These are phyloP conservation scores for Colletotrichum truncatum DNA, from an alignment of 2,329 filamentous ascomycete genomes.

Conservation along the genomic window DNA sequence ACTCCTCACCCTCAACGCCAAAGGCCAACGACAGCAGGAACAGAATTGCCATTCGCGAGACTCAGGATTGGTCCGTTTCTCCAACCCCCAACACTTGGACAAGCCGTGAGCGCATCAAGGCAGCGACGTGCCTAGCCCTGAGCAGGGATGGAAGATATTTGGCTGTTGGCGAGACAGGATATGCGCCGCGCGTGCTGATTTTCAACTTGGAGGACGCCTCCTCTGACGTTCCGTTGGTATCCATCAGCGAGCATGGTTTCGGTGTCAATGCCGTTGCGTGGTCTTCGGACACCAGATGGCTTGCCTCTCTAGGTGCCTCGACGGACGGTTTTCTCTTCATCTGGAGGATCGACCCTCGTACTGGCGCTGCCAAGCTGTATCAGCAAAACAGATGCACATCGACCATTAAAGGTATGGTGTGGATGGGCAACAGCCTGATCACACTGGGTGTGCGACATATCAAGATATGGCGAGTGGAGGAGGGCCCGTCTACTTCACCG, in stretches of 20 bases:
- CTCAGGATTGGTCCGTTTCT: slow-evolving; percentile 69
- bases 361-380: slow-evolving; percentile 80
- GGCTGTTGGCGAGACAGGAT: slow-evolving; percentile 94
- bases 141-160: slow-evolving; percentile 88
- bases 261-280: slow-evolving; percentile 91
- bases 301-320: slow-evolving; percentile 86
- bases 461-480: slow-evolving; percentile 91
- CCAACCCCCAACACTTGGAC: slow-evolving; percentile 79
- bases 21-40: slow-evolving; percentile 72
- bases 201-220: slow-evolving; percentile 86
- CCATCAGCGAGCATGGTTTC: slow-evolving; percentile 88
- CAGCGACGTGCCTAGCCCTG: slow-evolving; percentile 88
- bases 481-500: slow-evolving; percentile 67
- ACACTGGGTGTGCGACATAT: slow-evolving; percentile 92
- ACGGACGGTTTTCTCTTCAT: slow-evolving; percentile 96
- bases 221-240: slow-evolving; percentile 83
- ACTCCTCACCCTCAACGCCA: slow-evolving; percentile 62
- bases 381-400: slow-evolving; percentile 93
- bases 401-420: slow-evolving; percentile 84
- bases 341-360: slow-evolving; percentile 87
- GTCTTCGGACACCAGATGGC: slow-evolving; percentile 84
- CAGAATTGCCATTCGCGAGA: slow-evolving; percentile 58
- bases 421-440: slow-evolving; percentile 85
- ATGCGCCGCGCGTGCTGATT: slow-evolving; percentile 88
- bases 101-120: slow-evolving; percentile 91